Conservation (phyloP, 2,329 filamentous ascomycete species). For the Didymosphaeria variabile region DNA sequence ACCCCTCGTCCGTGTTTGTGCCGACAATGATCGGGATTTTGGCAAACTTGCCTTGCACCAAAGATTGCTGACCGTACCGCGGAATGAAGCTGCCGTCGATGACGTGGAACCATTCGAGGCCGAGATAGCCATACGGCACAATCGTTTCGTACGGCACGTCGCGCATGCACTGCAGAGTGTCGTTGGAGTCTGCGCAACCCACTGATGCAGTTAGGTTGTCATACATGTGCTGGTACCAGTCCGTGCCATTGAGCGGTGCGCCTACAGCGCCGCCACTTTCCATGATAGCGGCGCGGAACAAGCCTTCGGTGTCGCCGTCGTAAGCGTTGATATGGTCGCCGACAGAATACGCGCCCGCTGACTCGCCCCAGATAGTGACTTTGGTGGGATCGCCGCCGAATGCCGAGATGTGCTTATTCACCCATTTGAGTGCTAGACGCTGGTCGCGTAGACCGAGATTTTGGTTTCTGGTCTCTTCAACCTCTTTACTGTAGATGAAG, state of each 20-base stretch:
- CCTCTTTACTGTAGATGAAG: constrained; percentile 56
- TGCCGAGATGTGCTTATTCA: constrained; percentile 64
- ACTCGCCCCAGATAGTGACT: constrained; percentile 68
- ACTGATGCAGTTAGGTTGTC: constrained; percentile 38
- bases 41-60: constrained; percentile 63
- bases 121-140: constrained; percentile 36
- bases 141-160: constrained; percentile 38
- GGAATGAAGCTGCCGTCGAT: constrained; percentile 40
- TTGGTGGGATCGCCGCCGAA: constrained; percentile 65
- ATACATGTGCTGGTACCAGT: constrained; percentile 46
- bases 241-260: constrained; percentile 38
- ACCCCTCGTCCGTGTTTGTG: constrained; percentile 72
- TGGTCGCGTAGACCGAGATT: constrained; percentile 70
- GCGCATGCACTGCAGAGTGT: constrained; percentile 40
- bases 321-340: constrained; percentile 50
- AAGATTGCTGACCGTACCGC: constrained; percentile 44
- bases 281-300: constrained; percentile 55
- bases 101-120: constrained; percentile 43
- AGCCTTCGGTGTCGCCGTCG: constrained; percentile 47
- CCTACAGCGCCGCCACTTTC: constrained; percentile 49
- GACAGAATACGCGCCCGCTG: constrained; percentile 68
- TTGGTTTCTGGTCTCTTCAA: constrained; percentile 45
- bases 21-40: constrained; percentile 70
- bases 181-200: constrained; percentile 30
- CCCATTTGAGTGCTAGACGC: constrained; percentile 67